These are phyloP conservation scores for Penicillium verrucosum DNA, from an alignment of 2,329 filamentous ascomycete species.

Conservation along the genomic window DNA sequence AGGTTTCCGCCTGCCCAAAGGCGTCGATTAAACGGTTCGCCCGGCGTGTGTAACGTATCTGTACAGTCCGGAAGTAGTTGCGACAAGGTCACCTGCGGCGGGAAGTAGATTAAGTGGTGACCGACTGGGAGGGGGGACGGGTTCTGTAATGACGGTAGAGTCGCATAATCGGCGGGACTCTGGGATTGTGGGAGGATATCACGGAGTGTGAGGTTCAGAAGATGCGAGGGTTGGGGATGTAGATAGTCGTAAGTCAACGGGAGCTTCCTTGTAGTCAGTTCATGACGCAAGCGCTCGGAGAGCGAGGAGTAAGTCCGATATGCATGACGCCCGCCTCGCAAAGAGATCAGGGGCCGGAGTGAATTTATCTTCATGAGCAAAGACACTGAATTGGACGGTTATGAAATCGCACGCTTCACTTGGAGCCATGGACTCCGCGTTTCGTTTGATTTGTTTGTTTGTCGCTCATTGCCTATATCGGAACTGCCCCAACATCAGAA, in stretches of 20 bases:
- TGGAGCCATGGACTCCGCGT: not conserved
- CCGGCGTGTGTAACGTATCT: constrained; percentile 74
- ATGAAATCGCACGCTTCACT: constrained; percentile 6
- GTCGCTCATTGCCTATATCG: constrained; percentile 1
- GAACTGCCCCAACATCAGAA: not conserved
- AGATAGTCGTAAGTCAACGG: constrained; percentile 55
- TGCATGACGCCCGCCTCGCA: constrained; percentile 1
- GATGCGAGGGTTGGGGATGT: constrained; percentile 60
- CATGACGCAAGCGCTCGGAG: constrained; percentile 39
- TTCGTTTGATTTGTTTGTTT: constrained; percentile 28
- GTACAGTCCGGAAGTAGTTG: constrained; percentile 77
- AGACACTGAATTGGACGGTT: not conserved
- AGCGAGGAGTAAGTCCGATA: constrained; percentile 32
- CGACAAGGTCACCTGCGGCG: constrained; percentile 61
- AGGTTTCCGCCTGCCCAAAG: constrained; percentile 87
- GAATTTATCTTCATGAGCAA: constrained; percentile 4
- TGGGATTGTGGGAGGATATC: constrained; percentile 50
- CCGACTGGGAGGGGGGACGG: constrained; percentile 45
- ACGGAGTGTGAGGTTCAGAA: constrained; percentile 61
- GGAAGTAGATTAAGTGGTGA: constrained; percentile 87
- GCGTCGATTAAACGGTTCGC: constrained; percentile 66
- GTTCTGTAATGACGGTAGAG: constrained; percentile 34
- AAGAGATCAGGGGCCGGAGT: constrained; percentile 7
- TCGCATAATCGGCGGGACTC: constrained; percentile 25
- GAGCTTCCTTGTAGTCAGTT: constrained; percentile 50